Base-by-base conservation (phyloP, 1,139 yeast genomes). In the Scheffersomyces illinoinensis region DNA sequence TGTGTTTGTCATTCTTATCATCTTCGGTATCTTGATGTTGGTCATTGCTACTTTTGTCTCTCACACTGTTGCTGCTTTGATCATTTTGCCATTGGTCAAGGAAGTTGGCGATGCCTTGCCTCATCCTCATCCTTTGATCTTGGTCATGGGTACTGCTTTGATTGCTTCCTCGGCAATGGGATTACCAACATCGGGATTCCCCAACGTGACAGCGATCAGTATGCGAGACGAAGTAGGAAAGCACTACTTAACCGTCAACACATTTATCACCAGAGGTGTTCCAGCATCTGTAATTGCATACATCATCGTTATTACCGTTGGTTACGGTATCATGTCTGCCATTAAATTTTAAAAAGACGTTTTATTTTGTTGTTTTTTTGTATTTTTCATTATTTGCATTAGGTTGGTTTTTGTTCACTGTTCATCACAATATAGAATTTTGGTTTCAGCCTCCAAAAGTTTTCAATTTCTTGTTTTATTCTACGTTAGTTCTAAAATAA, bases 131-230 rank as follows among this genome's bases (percentile, higher is more conserved):
- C 91, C 95, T 20, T 78, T 85, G 58, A 73, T 93, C 57, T 78
- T 93, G 68, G 89, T 93, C 55, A 89, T 93, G 95, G 86, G 89
- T 21, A 84, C 96, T 18, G 95, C 97, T 0, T 79, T 93, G 66
- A 75, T 93, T 62, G 91, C 97, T 64, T 91, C 97, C 0, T 88
- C 89, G 54, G 98, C 98, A 3, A 93, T 93, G 98, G 98, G 96
- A 12, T 81, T 93, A 60, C 98, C 98, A 33, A 93, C 98, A 0
- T 90, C 97, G 1, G 98, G 98, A 0, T 93, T 93, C 83, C 98
- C 98, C 19, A 93, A 93, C 67, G 97, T 93, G 52, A 93, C 98
- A 0, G 98, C 98, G 2, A 91, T 93, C 59, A 91, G 97, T 60
- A 86, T 92, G 87, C 85, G 92, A 7, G 97, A 93, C 72, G 97